Conservation (phyloP, 1,284 basidiomycete genomes). For the Cryptococcus amylolentus region DNA sequence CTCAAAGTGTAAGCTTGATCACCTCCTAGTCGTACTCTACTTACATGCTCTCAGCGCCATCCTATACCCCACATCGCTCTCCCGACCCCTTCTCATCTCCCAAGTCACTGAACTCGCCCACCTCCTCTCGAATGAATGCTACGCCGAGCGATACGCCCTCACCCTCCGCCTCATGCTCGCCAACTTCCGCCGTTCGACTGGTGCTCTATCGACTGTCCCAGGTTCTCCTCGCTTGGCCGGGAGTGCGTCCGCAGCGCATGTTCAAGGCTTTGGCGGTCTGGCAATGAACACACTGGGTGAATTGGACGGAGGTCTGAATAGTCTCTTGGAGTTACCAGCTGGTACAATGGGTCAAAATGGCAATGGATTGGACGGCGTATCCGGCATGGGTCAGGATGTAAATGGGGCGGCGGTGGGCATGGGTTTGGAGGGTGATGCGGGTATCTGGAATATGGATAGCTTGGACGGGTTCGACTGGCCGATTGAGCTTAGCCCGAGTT, state of each 20-base stretch:
- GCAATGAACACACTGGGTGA: conserved; percentile 10
- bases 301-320: conserved; percentile 38
- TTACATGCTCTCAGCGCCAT: conserved; percentile 30
- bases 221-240: conserved; percentile 52
- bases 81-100: conserved; percentile 33
- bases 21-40: neutral
- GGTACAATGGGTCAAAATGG: conserved; percentile 11
- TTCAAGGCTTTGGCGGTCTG: conserved; percentile 5
- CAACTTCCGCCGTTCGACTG: conserved; percentile 78
- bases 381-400: neutral
- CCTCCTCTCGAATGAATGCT: conserved; percentile 46
- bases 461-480: conserved; percentile 71
- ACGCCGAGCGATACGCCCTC: conserved; percentile 65
- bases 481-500: conserved; percentile 53
- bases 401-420: conserved; percentile 15
- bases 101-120: conserved; percentile 46
- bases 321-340: conserved; percentile 32
- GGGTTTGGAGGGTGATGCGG: conserved; percentile 21
- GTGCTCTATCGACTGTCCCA: conserved; percentile 59
- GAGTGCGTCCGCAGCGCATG: conserved; percentile 29
- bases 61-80: conserved; percentile 40
- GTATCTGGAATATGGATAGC: conserved; percentile 61
- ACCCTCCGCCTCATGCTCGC: conserved; percentile 86
- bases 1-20: conserved; percentile 60
- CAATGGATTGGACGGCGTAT: conserved; percentile 8